A percentile compares a stretch with the other conserved stretches of the same genome.
These are phyloP conservation scores for Aspergillus felis DNA, from an alignment of 2,329 filamentous ascomycete species.

Conservation along the genomic window DNA sequence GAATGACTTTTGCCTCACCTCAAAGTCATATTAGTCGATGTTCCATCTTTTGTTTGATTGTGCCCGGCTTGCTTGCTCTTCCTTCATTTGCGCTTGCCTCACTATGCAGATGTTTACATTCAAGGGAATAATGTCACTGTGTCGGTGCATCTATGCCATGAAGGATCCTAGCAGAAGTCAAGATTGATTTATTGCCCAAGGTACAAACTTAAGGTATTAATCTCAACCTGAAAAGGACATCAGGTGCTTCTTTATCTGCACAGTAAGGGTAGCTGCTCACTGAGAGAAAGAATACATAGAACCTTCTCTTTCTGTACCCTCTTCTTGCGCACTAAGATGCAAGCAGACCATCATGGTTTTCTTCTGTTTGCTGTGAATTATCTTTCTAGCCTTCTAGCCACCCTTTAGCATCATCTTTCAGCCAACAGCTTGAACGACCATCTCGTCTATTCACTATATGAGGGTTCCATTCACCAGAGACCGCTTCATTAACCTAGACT, in stretches of 20 bases:
- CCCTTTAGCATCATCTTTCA: background rate
- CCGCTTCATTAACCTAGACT: background rate
- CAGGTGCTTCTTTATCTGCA: background rate
- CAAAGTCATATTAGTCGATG: background rate
- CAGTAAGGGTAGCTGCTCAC: background rate
- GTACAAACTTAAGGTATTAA: background rate
- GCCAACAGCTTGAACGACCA: background rate
- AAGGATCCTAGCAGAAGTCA: background rate
- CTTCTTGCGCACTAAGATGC: background rate
- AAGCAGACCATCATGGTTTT: background rate
- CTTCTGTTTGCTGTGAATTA: background rate
- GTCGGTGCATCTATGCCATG: background rate
- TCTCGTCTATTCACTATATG: background rate
- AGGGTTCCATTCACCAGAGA: background rate
- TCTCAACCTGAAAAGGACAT: too few species aligned
- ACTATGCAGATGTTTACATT: background rate
- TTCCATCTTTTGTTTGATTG: background rate
- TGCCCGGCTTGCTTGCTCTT: background rate
- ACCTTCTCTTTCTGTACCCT: background rate
- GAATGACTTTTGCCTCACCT: background rate
- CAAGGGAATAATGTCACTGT: background rate
- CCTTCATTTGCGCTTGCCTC: background rate
- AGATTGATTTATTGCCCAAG: background rate
- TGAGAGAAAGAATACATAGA: background rate
- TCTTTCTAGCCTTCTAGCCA: background rate